phyloP scores from a whole-genome alignment of 129 eudicot species.

The Heracleum sosnowskyi region DNA sequence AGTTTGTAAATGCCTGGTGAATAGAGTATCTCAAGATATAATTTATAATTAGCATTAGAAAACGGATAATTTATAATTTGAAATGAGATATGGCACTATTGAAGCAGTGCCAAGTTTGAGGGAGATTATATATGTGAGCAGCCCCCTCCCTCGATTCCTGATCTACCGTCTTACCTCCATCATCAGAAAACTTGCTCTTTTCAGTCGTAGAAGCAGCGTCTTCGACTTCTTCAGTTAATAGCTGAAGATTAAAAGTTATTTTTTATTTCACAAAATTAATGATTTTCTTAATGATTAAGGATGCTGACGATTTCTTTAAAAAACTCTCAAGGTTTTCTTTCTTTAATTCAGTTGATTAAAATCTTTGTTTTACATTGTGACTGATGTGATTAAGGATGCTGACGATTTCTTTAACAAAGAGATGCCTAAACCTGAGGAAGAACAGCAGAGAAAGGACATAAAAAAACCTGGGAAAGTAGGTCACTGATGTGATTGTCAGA shows the following conservation, averaged over 20 bases:
- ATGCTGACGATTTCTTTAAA: too few relatives aligned
- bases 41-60: too few relatives aligned
- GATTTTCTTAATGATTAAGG: too few relatives aligned
- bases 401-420: background rate
- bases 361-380: too few relatives aligned
- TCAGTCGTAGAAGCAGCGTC: slow-evolving; percentile 24
- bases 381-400: too few relatives aligned
- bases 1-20: background rate
- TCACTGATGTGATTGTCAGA: slow-evolving; percentile 56
- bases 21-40: background rate
- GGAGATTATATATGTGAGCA: slow-evolving; percentile 28
- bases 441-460: background rate
- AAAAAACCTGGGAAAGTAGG: slow-evolving; percentile 63
- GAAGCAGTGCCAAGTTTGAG: too few relatives aligned
- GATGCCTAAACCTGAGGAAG: background rate
- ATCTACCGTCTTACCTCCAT: slow-evolving; percentile 15
- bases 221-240: slow-evolving; percentile 30
- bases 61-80: background rate
- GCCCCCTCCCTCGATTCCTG: slow-evolving; percentile 55
- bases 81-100: background rate
- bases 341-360: too few relatives aligned
- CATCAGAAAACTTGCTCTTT: slow-evolving; percentile 14
- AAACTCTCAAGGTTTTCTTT: too few relatives aligned
- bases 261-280: too few relatives aligned
- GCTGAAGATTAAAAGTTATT: slow-evolving; percentile 6